Percentiles rank a stretch among this genome's conserved stretches.
Conservation (phyloP, 2,329 filamentous ascomycete species). For the Cladosporium velox region DNA sequence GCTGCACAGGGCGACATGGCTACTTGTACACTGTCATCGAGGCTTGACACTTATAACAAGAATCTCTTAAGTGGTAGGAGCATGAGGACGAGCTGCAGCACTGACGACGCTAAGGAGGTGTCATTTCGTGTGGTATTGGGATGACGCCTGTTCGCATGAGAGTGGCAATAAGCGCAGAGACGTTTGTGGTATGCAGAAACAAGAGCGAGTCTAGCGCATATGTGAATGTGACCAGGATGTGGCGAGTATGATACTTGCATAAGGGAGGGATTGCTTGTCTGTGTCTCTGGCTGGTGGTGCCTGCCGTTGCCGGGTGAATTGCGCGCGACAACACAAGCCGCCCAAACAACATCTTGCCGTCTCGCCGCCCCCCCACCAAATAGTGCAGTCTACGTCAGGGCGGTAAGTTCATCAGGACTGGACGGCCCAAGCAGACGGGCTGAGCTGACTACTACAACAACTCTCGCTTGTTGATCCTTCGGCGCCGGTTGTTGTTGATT, state of each 20-base stretch:
- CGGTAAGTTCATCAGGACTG: not conserved
- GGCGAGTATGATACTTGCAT: not conserved
- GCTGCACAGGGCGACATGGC: not conserved
- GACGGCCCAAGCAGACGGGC: constrained; percentile 2
- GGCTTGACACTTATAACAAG: not conserved
- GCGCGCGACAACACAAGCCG: not conserved
- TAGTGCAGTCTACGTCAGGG: not conserved
- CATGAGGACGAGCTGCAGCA: constrained; percentile 5
- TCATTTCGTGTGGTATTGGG: constrained; percentile 3
- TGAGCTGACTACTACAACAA: constrained; percentile 12
- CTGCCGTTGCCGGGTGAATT: not conserved
- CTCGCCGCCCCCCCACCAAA: not conserved
- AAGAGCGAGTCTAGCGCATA: constrained; percentile 11
- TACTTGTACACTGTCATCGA: not conserved
- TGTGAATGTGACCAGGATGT: not conserved
- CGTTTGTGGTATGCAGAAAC: constrained; percentile 3
- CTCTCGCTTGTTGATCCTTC: constrained; percentile 11
- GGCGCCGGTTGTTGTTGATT: not conserved
- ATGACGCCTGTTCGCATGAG: constrained; percentile 1
- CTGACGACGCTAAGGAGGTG: constrained; percentile 1
- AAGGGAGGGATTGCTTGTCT: constrained; percentile 6
- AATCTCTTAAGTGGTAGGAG: constrained; percentile 1
- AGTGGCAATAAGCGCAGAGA: not conserved
- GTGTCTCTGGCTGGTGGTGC: not conserved
- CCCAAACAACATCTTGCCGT: not conserved